Evolutionary conservation across 164 flowering plant genomes (phyloP), one percentile per base, ranked within the genome.

Genomic region (Vitis riparia): DNA sequence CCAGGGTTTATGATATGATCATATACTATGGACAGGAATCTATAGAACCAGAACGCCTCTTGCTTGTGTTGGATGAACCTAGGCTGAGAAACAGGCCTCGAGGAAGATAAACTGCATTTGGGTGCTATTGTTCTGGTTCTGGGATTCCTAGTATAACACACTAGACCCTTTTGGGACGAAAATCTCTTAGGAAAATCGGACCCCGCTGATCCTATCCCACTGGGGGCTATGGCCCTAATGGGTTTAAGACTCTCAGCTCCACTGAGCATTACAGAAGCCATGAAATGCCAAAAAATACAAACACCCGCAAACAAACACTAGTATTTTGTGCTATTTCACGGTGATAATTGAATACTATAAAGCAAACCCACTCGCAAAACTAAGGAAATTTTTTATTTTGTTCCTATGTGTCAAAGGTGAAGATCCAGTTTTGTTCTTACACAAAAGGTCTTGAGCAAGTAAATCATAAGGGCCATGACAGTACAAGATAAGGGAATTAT

Each of bases 1-100:
- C 88, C 88, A 47, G 92, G 93, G 74, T 86, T 86, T 71, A 86
- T 82, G n/a, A 86, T 70, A 66, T 84, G 87, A 74, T 90, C 94
- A 72, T 90, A 88, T 57, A 88, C 85, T 65, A 90, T 88, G 2
- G 94, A 90, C 12, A 90, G 74, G 60, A 88, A 86, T 70, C 92
- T 80, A 61, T 90, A 90, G 75, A 88, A 90, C 94, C 90, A 88
- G 69, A 88, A 88, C 0, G 92, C 94, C 84, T 86, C 89, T 55
- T 90, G 79, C 75, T 88, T 90, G 79, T 90, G 87, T 70, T 90
- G 94, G 13, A 89, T 89, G 75, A 89, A 87, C 72, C 93, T 80
- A 10, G 88, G 93, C 78, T 85, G 91, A 1, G 89, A 81, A 29
- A 85, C 83, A 17, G 91, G 91, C 77, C 91, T 74, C 0, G 93